Percentiles rank a stretch among this genome's conserved stretches.
Conservation (phyloP, 2,329 filamentous ascomycete genomes). For the Gremmenia infestans region DNA sequence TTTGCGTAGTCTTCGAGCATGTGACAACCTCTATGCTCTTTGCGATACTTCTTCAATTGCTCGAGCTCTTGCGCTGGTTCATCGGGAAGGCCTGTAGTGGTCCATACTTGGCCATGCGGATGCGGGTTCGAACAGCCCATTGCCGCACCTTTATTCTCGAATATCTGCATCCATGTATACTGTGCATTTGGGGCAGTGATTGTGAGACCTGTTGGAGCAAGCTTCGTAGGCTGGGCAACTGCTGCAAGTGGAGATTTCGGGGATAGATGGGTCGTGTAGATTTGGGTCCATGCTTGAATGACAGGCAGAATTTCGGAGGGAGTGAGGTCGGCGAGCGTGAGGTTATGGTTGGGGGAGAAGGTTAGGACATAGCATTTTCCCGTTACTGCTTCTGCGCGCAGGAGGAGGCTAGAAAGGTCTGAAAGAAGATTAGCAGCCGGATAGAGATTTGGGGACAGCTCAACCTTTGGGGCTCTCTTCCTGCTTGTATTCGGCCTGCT, state of each 20-base stretch:
- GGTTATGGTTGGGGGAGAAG: conserved; percentile 84
- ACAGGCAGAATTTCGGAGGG: conserved; percentile 73
- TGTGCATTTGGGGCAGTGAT: conserved; percentile 60
- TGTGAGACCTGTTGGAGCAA: conserved; percentile 36
- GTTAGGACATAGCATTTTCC: conserved; percentile 97
- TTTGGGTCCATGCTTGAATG: conserved; percentile 83
- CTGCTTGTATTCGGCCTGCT: conserved; percentile 71
- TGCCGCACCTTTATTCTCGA: conserved; percentile 95
- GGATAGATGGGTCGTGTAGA: conserved; percentile 79
- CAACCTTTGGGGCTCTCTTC: conserved; percentile 22
- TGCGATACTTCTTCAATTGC: conserved; percentile 73
- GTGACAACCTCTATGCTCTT: conserved; percentile 66
- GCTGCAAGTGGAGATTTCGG: conserved; percentile 57
- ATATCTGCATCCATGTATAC: conserved; percentile 97
- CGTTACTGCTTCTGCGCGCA: conserved; percentile 80
- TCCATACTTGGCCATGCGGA: conserved; percentile 96
- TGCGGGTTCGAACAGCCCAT: conserved; percentile 99
- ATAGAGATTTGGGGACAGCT: conserved; percentile 10
- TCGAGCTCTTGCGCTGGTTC: conserved; percentile 76
- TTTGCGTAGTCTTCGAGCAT: conserved; percentile 82
- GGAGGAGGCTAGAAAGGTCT: conserved; percentile 71
- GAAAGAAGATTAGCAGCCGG: background rate
- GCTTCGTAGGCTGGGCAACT: conserved; percentile 38
- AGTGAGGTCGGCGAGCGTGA: conserved; percentile 87
- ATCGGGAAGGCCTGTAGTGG: conserved; percentile 83